Percentiles rank a stretch among this genome's conserved stretches.
phyloP scores from a whole-genome alignment of 2,329 filamentous ascomycete genomes.

The Colletotrichum sp. region DNA sequence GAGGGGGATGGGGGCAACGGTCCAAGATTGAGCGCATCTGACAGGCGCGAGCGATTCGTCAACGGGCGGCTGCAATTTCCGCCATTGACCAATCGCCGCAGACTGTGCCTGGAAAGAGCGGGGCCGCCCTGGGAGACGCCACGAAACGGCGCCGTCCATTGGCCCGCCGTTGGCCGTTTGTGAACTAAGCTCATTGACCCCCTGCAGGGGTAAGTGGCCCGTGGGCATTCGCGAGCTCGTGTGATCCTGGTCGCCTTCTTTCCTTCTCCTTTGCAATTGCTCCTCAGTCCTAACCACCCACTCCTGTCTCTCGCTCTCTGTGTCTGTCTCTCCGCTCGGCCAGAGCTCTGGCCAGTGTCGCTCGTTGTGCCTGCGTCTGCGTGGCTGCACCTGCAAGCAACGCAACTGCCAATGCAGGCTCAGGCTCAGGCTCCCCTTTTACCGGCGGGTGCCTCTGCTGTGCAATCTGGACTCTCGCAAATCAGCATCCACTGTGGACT shows the following conservation, averaged over 20 bases:
- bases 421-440: constrained; percentile 8
- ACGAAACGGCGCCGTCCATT: constrained; percentile 12
- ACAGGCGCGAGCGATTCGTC: constrained; percentile 19
- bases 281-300: not conserved
- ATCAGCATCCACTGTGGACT: constrained; percentile 5
- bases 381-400: not conserved
- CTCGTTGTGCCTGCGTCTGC: not conserved
- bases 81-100: not conserved
- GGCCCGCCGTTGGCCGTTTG: constrained; percentile 13
- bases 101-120: not conserved
- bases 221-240: constrained; percentile 10
- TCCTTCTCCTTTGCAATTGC: not conserved
- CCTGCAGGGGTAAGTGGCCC: constrained; percentile 4
- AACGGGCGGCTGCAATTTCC: constrained; percentile 19
- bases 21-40: constrained; percentile 16
- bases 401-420: not conserved
- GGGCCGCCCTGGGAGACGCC: not conserved
- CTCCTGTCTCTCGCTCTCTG: not conserved
- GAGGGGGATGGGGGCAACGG: not conserved
- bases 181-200: constrained; percentile 15
- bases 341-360: not conserved
- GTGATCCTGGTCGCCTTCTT: not conserved
- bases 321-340: not conserved
- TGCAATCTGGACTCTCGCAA: constrained; percentile 17
- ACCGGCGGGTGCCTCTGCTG: not conserved